Conservation (phyloP, 208 protist genomes). For the Leishmania mexicana region DNA sequence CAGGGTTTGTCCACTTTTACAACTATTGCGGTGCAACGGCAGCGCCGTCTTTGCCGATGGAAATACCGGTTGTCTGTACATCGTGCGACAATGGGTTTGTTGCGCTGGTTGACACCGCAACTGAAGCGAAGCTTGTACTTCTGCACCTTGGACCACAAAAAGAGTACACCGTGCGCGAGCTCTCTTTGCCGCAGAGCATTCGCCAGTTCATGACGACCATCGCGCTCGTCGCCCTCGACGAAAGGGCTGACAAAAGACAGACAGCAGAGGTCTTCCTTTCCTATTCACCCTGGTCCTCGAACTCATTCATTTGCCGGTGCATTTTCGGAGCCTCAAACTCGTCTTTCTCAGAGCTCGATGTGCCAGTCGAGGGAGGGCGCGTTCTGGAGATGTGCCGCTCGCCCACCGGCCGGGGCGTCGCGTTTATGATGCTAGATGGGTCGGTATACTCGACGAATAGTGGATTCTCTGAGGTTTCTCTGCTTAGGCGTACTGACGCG, state of each 20-base stretch:
- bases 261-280: slow-evolving; percentile 33
- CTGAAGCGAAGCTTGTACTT: slow-evolving; percentile 30
- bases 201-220: slow-evolving; percentile 15
- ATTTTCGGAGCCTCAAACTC: slow-evolving; percentile 15
- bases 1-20: slow-evolving; percentile 56
- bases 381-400: slow-evolving; percentile 63
- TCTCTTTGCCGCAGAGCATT: slow-evolving; percentile 31
- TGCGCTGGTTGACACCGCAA: slow-evolving; percentile 25
- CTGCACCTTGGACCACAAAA: slow-evolving; percentile 22
- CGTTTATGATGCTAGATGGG: slow-evolving; percentile 66
- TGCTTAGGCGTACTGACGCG: slow-evolving; percentile 25
- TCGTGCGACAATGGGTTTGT: slow-evolving; percentile 57
- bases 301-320: slow-evolving; percentile 37
- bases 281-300: slow-evolving; percentile 17
- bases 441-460: slow-evolving; percentile 59
- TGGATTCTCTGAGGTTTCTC: slow-evolving; percentile 62
- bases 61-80: slow-evolving; percentile 34
- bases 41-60: slow-evolving; percentile 36
- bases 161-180: slow-evolving; percentile 25
- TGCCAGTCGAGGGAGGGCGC: slow-evolving; percentile 55
- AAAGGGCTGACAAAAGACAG: slow-evolving; percentile 7
- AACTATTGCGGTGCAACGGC: slow-evolving; percentile 45
- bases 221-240: slow-evolving; percentile 26
- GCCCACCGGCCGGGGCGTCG: slow-evolving; percentile 41
- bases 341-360: slow-evolving; percentile 45